Conservation (phyloP, 2,329 filamentous ascomycete genomes). For the Ophiostoma sp. region DNA sequence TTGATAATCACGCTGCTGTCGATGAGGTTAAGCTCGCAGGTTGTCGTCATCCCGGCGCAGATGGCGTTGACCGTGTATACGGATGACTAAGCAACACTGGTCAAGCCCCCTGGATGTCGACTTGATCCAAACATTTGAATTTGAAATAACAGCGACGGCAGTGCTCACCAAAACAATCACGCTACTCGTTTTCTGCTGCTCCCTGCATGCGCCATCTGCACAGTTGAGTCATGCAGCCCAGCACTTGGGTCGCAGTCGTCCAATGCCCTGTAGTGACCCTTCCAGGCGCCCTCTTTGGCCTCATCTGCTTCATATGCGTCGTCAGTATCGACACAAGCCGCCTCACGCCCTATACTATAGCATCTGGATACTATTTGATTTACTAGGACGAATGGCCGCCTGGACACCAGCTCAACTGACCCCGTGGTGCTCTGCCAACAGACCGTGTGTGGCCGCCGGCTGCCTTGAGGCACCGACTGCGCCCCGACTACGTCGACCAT, state of each 20-base stretch:
- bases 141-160: background rate
- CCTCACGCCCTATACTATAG: no score
- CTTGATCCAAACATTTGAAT: background rate
- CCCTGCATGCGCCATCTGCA: background rate
- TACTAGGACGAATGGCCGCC: background rate
- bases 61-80: background rate
- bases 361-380: no score
- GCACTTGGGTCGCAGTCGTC: conserved; percentile 3
- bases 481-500: background rate
- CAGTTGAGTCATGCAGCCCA: background rate
- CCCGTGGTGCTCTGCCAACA: background rate
- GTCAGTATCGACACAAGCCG: no score
- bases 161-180: background rate
- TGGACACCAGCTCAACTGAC: background rate
- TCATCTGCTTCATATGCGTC: no score
- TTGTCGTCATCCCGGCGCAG: background rate
- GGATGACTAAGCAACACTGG: background rate
- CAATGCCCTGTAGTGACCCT: background rate
- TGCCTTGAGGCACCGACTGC: conserved; percentile 9
- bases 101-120: no score
- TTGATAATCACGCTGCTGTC: background rate
- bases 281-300: no score
- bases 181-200: no score
- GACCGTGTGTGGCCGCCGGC: background rate
- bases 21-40: background rate